phyloP scores from a whole-genome alignment of 768 basidiomycete species.

The Rhodotorula paludigena region DNA sequence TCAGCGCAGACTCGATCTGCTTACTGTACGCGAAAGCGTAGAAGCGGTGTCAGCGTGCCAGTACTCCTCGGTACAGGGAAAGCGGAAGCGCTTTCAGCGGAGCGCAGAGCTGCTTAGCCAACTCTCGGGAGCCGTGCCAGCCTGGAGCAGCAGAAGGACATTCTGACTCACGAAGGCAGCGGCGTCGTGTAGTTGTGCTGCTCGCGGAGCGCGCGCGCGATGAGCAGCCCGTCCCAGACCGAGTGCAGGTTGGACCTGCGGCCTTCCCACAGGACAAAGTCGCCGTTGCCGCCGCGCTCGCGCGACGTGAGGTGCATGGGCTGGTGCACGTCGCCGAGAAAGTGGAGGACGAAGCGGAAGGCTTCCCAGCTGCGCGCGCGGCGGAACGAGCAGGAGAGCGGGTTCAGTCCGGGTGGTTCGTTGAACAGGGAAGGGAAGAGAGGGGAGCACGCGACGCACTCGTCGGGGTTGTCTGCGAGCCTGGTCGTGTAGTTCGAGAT shows the following conservation, averaged over 20 bases:
- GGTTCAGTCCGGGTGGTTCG: background rate
- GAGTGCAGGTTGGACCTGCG: conserved; percentile 34
- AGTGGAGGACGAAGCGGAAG: conserved; percentile 87
- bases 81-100: background rate
- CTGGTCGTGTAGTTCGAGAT: conserved; percentile 60
- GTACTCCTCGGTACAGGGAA: too few relatives aligned
- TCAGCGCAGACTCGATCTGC: conserved; percentile 30
- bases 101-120: too few relatives aligned
- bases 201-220: conserved; percentile 73
- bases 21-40: background rate
- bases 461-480: conserved; percentile 20
- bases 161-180: conserved; percentile 54
- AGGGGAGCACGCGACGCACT: too few relatives aligned
- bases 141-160: background rate
- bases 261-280: conserved; percentile 41
- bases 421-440: background rate
- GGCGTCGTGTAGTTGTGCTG: conserved; percentile 75
- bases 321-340: conserved; percentile 82
- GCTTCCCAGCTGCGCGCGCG: conserved; percentile 52
- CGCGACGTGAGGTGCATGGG: conserved; percentile 86
- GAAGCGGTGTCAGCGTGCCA: conserved; percentile 55
- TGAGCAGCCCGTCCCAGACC: conserved; percentile 63
- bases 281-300: conserved; percentile 78
- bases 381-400: background rate
- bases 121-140: background rate